A percentile compares a stretch with the other conserved stretches of the same genome.
Evolutionary conservation across 1,139 yeast species (phyloP).

Genomic region (Diutina pseudorugosa): DNA sequence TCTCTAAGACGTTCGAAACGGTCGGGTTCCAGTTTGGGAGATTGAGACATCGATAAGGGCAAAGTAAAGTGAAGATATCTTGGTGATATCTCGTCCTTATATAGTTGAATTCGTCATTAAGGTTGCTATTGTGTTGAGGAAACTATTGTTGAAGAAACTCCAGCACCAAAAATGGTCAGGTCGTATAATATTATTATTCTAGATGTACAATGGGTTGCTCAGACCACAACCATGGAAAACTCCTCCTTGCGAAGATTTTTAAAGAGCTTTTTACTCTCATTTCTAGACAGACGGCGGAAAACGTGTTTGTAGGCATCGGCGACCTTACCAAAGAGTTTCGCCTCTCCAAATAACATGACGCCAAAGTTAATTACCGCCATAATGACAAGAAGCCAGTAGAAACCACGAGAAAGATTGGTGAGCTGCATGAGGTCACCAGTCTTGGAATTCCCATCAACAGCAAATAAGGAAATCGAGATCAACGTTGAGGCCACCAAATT

Average conservation of each 20-base stretch:
- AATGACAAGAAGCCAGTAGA: slow-evolving; percentile 39
- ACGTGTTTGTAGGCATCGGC: slow-evolving; percentile 20
- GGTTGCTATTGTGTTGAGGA: background rate
- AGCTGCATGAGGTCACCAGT: slow-evolving; percentile 67
- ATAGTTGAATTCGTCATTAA: no score
- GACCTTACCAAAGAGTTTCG: slow-evolving; percentile 16
- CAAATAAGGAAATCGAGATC: slow-evolving; percentile 39
- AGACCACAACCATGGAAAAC: background rate
- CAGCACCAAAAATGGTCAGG: background rate
- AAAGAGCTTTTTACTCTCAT: slow-evolving; percentile 26
- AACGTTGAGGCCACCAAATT: slow-evolving; percentile 42
- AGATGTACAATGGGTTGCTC: background rate
- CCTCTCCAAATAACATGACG: slow-evolving; percentile 34
- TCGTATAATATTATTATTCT: background rate
- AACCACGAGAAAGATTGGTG: slow-evolving; percentile 41
- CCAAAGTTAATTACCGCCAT: slow-evolving; percentile 37
- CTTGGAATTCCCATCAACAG: slow-evolving; percentile 33
- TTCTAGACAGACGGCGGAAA: slow-evolving; percentile 11
- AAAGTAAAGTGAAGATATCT: no score
- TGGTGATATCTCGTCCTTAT: no score
- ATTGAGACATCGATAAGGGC: background rate
- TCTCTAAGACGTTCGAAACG: background rate
- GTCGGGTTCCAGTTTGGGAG: background rate
- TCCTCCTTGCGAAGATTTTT: slow-evolving; percentile 18
- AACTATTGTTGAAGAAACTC: background rate